These are phyloP conservation scores for Alternaria alternata DNA, from an alignment of 2,329 filamentous ascomycete species.

Conservation along the genomic window DNA sequence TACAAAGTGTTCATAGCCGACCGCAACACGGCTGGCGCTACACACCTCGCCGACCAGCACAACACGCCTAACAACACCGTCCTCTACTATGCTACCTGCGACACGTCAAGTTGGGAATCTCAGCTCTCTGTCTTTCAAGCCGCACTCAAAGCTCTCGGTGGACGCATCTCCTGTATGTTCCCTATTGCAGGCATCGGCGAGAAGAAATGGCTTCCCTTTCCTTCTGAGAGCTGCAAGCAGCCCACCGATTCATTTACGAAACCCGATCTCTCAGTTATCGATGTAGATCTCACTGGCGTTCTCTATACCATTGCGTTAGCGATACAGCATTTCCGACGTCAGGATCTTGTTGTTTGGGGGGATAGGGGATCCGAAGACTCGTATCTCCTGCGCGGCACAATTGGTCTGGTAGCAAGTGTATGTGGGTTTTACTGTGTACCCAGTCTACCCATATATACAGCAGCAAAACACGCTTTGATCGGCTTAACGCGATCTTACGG, in stretches of 20 bases:
- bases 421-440: slow-evolving; percentile 56
- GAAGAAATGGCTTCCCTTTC: slow-evolving; percentile 44
- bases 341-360: slow-evolving; percentile 40
- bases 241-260: slow-evolving; percentile 43
- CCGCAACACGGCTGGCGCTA: slow-evolving; percentile 35
- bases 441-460: slow-evolving; percentile 55
- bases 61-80: slow-evolving; percentile 12
- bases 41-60: slow-evolving; percentile 33
- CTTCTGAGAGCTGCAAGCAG: slow-evolving; percentile 18
- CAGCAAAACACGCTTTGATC: slow-evolving; percentile 53
- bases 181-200: slow-evolving; percentile 55
- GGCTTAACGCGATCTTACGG: slow-evolving; percentile 54
- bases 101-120: slow-evolving; percentile 50
- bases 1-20: slow-evolving; percentile 62
- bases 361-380: slow-evolving; percentile 20
- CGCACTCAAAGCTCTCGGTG: slow-evolving; percentile 45
- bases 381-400: slow-evolving; percentile 46
- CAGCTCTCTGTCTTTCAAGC: slow-evolving; percentile 49
- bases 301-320: slow-evolving; percentile 54
- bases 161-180: slow-evolving; percentile 52
- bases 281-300: slow-evolving; percentile 55
- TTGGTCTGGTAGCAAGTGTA: slow-evolving; percentile 49
- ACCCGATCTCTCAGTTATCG: slow-evolving; percentile 51
- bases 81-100: slow-evolving; percentile 37
- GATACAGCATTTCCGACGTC: slow-evolving; percentile 56